phyloP scores from a whole-genome alignment of 2,329 filamentous ascomycete species.

The Cadophora sp. region DNA sequence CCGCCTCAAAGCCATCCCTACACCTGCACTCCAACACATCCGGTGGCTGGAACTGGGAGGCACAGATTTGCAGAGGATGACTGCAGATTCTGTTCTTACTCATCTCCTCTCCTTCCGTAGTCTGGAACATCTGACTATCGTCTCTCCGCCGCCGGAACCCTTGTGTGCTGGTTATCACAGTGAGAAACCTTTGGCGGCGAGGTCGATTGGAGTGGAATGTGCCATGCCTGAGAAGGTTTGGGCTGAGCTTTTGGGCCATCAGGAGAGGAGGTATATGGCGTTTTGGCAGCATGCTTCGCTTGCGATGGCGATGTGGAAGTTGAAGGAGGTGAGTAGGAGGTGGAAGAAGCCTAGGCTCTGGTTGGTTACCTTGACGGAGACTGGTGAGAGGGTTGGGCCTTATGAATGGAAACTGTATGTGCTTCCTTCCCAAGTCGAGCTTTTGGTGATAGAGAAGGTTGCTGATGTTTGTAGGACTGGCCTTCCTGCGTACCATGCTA shows the following conservation, averaged over 20 bases:
- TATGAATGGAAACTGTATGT: background rate
- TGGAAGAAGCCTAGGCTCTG: background rate
- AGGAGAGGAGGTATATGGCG: too few species aligned
- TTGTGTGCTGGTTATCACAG: background rate
- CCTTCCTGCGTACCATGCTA: too few species aligned
- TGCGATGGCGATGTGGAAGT: background rate
- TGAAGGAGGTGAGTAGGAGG: background rate
- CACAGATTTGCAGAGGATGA: slow-evolving; percentile 3
- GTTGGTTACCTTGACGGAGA: background rate
- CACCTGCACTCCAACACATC: background rate
- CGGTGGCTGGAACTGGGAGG: slow-evolving; percentile 13
- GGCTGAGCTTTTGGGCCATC: too few species aligned
- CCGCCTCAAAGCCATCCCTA: background rate
- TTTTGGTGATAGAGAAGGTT: background rate
- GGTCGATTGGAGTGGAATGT: too few species aligned
- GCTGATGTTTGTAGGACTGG: too few species aligned
- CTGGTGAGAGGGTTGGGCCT: background rate
- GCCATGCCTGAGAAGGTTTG: too few species aligned
- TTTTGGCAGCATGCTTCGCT: background rate
- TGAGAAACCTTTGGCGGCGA: too few species aligned
- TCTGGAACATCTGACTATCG: background rate
- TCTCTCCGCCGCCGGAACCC: background rate
- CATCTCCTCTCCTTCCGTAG: background rate
- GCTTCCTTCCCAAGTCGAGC: background rate
- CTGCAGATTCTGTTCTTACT: background rate